A percentile compares a stretch with the other conserved stretches of the same genome.
Evolutionary conservation across 345 rosid genomes (phyloP).

Genomic region (Salix dunnii): DNA sequence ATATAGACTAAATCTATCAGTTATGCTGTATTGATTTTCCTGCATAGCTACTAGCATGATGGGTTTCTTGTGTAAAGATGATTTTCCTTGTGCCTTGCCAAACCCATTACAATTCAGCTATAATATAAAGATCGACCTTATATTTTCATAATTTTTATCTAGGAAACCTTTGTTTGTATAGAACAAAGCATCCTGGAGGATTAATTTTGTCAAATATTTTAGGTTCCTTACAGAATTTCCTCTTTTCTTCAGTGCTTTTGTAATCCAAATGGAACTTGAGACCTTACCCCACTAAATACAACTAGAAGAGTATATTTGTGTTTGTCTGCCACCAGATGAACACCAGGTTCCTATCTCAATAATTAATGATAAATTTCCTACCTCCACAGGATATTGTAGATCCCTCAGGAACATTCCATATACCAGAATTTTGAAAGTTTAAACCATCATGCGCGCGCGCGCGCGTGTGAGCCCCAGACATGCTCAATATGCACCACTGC

Average conservation of each 20-base stretch:
- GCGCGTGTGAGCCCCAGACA: slow-evolving; percentile 11
- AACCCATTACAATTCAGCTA: slow-evolving; percentile 9
- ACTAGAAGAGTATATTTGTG: background rate
- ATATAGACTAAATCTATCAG: slow-evolving; percentile 35
- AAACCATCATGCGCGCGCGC: background rate
- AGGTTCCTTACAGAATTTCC: background rate
- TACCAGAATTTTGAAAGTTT: background rate
- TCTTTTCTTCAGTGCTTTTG: background rate
- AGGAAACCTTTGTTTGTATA: background rate
- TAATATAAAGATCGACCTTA: slow-evolving; percentile 12
- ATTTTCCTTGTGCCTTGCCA: slow-evolving; percentile 20
- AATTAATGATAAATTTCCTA: background rate
- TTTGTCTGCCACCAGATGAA: slow-evolving; percentile 28
- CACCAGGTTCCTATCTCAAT: slow-evolving; percentile 23
- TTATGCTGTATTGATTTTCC: slow-evolving; percentile 31
- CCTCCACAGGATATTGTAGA: background rate
- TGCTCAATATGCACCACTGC: slow-evolving; percentile 5
- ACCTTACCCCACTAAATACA: background rate
- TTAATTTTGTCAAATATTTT: background rate
- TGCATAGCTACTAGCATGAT: slow-evolving; percentile 14
- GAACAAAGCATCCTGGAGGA: background rate
- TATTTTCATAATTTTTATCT: too few relatives aligned
- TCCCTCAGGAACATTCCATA: slow-evolving; percentile 2
- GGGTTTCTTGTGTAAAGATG: slow-evolving; percentile 33
- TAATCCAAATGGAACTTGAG: slow-evolving; percentile 1